Conservation (phyloP, 768 basidiomycete genomes). For the Krasilnikovozyma curviuscula region DNA sequence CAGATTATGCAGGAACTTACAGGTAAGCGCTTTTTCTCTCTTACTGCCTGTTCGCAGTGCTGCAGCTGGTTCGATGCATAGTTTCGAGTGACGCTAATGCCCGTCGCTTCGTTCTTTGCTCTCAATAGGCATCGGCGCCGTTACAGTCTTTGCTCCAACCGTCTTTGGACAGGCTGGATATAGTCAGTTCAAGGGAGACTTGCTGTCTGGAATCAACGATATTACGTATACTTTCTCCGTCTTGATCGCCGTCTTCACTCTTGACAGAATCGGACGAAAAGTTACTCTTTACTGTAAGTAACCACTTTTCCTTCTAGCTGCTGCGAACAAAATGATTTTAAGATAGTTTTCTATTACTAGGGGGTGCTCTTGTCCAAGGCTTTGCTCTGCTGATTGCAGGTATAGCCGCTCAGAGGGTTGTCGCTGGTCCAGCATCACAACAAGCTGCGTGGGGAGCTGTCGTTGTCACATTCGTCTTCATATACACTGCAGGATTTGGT, state of each 20-base stretch:
- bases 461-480: conserved; percentile 9
- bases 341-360: background rate
- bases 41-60: background rate
- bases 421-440: background rate
- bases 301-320: background rate
- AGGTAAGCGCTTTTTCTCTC: conserved; percentile 13
- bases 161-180: conserved; percentile 16
- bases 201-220: conserved; percentile 16
- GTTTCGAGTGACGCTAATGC: too few relatives aligned
- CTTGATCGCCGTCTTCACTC: conserved; percentile 14
- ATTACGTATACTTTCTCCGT: conserved; percentile 14
- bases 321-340: background rate
- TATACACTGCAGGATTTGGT: conserved; percentile 16
- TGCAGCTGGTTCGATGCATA: background rate
- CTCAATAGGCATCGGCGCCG: too few relatives aligned
- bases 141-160: conserved; percentile 9
- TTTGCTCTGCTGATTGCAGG: conserved; percentile 10
- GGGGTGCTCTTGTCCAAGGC: conserved; percentile 4
- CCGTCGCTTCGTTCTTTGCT: too few relatives aligned
- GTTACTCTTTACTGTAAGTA: conserved; percentile 10
- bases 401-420: conserved; percentile 5
- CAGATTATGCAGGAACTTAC: conserved; percentile 17
- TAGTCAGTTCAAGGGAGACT: conserved; percentile 12
- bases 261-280: conserved; percentile 16
- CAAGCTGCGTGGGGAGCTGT: conserved; percentile 10